phyloP scores from a whole-genome alignment of 352 stramenopile genomes.

The Phytophthora lateralis region DNA sequence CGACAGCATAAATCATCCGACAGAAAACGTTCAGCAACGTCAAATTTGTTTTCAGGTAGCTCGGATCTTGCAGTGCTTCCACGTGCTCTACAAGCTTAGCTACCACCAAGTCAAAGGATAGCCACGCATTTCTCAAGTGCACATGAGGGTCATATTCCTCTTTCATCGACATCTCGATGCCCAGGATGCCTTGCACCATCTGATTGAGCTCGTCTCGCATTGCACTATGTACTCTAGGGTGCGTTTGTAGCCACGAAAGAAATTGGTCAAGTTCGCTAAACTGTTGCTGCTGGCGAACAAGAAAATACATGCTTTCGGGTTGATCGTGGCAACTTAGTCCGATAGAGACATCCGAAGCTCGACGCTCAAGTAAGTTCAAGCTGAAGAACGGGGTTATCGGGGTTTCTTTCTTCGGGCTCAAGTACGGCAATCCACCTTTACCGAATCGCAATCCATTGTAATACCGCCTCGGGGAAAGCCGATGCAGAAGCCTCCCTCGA shows the following conservation, averaged over 20 bases:
- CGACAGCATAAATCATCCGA: slow-evolving; percentile 72
- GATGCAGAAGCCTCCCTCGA: slow-evolving; percentile 27
- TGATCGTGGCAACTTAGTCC: slow-evolving; percentile 5
- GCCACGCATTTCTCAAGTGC: slow-evolving; percentile 43
- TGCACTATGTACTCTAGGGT: slow-evolving; percentile 46
- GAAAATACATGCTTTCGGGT: slow-evolving; percentile 5
- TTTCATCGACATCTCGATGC: slow-evolving; percentile 49
- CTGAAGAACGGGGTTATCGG: slow-evolving; percentile 19
- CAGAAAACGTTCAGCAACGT: slow-evolving; percentile 75
- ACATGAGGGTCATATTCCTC: slow-evolving; percentile 52
- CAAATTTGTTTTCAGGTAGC: slow-evolving; percentile 71
- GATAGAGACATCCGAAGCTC: slow-evolving; percentile 8
- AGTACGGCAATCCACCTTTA: slow-evolving; percentile 12
- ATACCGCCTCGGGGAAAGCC: slow-evolving; percentile 30
- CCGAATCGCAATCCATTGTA: slow-evolving; percentile 21
- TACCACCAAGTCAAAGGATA: slow-evolving; percentile 76
- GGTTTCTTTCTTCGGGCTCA: slow-evolving; percentile 21
- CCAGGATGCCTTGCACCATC: slow-evolving; percentile 75
- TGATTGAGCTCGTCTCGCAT: slow-evolving; percentile 75
- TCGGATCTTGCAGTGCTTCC: slow-evolving; percentile 53
- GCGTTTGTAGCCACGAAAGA: slow-evolving; percentile 41
- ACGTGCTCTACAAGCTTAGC: slow-evolving; percentile 66
- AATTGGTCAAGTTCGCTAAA: slow-evolving; percentile 60
- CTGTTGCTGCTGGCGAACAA: slow-evolving; percentile 32
- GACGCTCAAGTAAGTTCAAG: slow-evolving; percentile 14